phyloP scores from a whole-genome alignment of 345 rosid species.

The Kandelia obovata region DNA sequence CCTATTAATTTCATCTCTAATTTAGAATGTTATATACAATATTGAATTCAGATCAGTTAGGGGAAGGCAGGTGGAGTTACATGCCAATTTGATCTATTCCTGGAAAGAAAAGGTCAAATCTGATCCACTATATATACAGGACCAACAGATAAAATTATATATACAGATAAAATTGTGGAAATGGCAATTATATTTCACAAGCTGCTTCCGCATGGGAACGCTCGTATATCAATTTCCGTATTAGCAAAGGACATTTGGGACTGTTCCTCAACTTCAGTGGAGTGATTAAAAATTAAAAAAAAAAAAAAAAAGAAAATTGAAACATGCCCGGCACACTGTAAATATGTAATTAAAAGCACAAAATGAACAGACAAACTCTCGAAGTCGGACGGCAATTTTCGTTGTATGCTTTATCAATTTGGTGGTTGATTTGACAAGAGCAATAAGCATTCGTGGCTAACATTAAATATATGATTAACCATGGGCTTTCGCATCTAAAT shows the following conservation, averaged over 20 bases:
- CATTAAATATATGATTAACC: too few relatives aligned
- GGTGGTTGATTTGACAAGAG: neutral
- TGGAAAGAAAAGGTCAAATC: too few relatives aligned
- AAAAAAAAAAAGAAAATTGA: neutral
- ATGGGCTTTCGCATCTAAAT: neutral
- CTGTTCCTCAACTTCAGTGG: neutral
- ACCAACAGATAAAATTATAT: too few relatives aligned
- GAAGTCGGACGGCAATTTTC: neutral
- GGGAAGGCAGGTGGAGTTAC: neutral
- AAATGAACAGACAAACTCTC: neutral
- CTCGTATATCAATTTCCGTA: too few relatives aligned
- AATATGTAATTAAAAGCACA: neutral
- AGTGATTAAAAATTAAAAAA: neutral
- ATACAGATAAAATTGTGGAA: too few relatives aligned
- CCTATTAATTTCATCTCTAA: too few relatives aligned
- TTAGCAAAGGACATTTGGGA: neutral
- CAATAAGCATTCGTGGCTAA: neutral
- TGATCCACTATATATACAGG: too few relatives aligned
- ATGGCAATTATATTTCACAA: too few relatives aligned
- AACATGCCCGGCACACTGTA: neutral
- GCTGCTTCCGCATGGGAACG: too few relatives aligned
- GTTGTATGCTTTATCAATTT: neutral
- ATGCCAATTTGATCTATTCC: neutral
- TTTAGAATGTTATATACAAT: too few relatives aligned
- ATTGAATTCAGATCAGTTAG: neutral